Evolutionary conservation across 2,329 filamentous ascomycete genomes (phyloP), one percentile per base, ranked within the genome.

Genomic region (Ascosphaera apis): DNA sequence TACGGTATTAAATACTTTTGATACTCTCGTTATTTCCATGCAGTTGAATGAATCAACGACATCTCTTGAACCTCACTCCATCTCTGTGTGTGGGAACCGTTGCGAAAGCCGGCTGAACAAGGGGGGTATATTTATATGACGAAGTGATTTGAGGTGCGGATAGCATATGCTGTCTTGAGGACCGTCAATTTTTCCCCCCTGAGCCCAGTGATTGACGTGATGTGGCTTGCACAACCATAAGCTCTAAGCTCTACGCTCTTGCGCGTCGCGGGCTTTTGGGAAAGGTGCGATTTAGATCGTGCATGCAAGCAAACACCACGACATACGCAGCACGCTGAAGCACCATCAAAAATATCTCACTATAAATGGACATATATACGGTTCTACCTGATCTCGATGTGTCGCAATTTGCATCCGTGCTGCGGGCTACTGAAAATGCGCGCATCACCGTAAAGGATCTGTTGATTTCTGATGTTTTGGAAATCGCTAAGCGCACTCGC

Each of bases 401-500:
- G 43, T 65, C 68, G 49, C 66, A 67, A 41, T 86, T 78, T 57
- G 64, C 73, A 31, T 72, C 77, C 48, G 72, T 93, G 33, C 58
- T 93, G 21, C 75, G 80, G 2, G 71, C 72, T 15, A 68, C 95
- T 37, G 86, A 95, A 58, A 71, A 70, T 52, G 72, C 79, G 47
- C 63, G 66, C 36, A 63, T 98, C 50, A 78, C 78, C 17, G 79
- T 78, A 21, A 73, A 72, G 46, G 88, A 98, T 52, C 67, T 98
- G 34, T 66, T 98, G 47, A 80, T 80, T 2, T 72, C 91, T 42
- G 80, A 92, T 49, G 67, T 75, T 3, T 64, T 74, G 41, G 78
- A 92, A 49, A 70, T 95, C 43, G 82, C 82, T 39, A 88, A 79
- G 59, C 76, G 81, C 52, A 84, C 83, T 35, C 74, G 76, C 43